Base-by-base conservation (phyloP, 169 alveolate species). In the Plasmodium yoelii region DNA sequence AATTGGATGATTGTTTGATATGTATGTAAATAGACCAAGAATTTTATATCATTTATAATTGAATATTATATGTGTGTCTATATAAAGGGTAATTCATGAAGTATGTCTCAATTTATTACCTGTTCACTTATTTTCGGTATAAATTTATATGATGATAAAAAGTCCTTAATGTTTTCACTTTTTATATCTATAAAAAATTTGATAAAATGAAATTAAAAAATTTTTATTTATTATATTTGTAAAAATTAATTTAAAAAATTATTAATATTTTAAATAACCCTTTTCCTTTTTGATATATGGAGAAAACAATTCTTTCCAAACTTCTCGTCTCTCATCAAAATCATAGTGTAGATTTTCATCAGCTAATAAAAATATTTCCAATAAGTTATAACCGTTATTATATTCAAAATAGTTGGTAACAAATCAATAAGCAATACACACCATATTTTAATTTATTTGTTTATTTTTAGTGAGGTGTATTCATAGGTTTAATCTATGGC, bases 261-360 rank as follows among this genome's bases (percentile, higher is more conserved):
- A 1, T n/a, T 22, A 28, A 26, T n/a, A 8, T 19, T n/a, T 70
- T 15, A 49, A n/a, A 59, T 65, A 12, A 80, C 90, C 90, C 49
- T 80, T 80, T 65, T 56, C n/a, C 51, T 60, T 80, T 39, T 57
- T 80, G 51, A 80, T 15, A 44, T 64, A 80, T 57, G 70, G 90
- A 12, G 90, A 80, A 51, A 80, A 80, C 19, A 80, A 56, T 47
- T 80, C 90, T 39, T 80, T 64, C 22, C 90, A n/a, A 49, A 80
- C 90, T 65, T 80, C 90, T 15, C 55, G 90, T 46, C 90, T 28
- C 24, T 80, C 90, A 26, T 64, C 70, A 55, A 46, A 46, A 13
- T 80, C 90, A 46, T 65, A 80, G 51, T 80, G 73, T 5, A 80
- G 55, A 39, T 80, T 64, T 34, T 80, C 90, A 46, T 80, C 90